phyloP scores from a whole-genome alignment of 2,329 filamentous ascomycete genomes.

The Trichoderma sp. region DNA sequence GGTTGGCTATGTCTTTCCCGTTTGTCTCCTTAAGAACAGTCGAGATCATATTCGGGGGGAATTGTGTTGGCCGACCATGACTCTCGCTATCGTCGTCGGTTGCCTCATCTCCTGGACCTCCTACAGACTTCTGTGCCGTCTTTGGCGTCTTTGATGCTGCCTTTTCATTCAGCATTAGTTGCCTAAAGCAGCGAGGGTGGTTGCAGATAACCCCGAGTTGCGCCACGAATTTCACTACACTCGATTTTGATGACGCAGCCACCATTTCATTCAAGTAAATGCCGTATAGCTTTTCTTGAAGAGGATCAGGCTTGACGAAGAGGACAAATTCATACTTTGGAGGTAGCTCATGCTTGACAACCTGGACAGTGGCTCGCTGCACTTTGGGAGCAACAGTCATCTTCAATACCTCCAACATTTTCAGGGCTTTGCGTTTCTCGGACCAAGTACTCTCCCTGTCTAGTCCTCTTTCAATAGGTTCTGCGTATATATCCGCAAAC shows the following conservation, averaged over 20 bases:
- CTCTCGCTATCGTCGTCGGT: background rate
- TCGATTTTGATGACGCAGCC: conserved; percentile 15
- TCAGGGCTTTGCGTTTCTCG: conserved; percentile 62
- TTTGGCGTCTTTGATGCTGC: background rate
- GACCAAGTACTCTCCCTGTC: conserved; percentile 60
- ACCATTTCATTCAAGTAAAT: conserved; percentile 42
- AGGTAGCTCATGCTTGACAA: conserved; percentile 67
- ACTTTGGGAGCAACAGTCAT: conserved; percentile 75
- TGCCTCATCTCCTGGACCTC: background rate
- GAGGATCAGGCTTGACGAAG: conserved; percentile 65
- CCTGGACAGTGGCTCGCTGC: conserved; percentile 68
- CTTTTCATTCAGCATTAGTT: conserved; percentile 33
- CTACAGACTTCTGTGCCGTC: background rate
- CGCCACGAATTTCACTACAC: conserved; percentile 40
- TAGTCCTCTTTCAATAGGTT: conserved; percentile 73
- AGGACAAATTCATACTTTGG: conserved; percentile 81
- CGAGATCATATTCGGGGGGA: conserved; percentile 34
- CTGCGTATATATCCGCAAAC: conserved; percentile 70
- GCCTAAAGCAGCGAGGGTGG: conserved; percentile 53
- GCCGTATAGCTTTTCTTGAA: conserved; percentile 67
- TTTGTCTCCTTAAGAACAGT: conserved; percentile 42
- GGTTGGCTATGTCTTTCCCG: conserved; percentile 45
- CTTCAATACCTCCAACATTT: conserved; percentile 70
- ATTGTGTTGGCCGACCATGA: conserved; percentile 6
- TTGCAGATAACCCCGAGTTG: conserved; percentile 53